Percentiles rank a stretch among this genome's conserved stretches.
These are phyloP conservation scores for Aspergillus sp. DNA, from an alignment of 2,329 filamentous ascomycete species.

Conservation along the genomic window DNA sequence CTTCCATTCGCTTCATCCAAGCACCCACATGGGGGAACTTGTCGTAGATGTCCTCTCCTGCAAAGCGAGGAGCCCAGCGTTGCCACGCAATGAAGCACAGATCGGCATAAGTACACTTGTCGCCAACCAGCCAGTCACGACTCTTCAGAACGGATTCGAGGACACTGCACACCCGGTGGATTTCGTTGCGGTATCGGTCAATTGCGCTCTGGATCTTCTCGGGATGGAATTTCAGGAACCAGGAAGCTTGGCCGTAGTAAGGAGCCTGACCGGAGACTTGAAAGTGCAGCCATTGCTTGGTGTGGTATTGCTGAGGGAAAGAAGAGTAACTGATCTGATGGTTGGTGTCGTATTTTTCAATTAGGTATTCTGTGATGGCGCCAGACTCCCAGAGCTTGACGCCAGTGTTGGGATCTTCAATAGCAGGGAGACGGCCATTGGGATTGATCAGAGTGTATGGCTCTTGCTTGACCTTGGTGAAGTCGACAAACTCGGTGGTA, in stretches of 20 bases:
- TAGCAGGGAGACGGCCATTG: slow-evolving; percentile 31
- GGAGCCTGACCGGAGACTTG: slow-evolving; percentile 46
- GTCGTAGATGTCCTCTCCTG: not conserved
- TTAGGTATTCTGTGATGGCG: slow-evolving; percentile 41
- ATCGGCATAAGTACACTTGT: too few species aligned
- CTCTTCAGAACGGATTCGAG: slow-evolving; percentile 36
- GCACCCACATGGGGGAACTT: not conserved
- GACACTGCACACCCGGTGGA: slow-evolving; percentile 40
- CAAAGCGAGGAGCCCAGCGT: too few species aligned
- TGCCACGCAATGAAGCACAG: too few species aligned
- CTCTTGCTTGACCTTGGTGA: slow-evolving; percentile 25
- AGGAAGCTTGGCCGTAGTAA: slow-evolving; percentile 46
- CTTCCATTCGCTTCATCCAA: not conserved
- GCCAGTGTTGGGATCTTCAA: slow-evolving; percentile 32
- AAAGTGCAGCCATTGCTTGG: slow-evolving; percentile 44
- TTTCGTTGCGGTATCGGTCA: slow-evolving; percentile 43
- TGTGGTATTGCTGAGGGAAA: slow-evolving; percentile 31
- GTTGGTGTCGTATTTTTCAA: slow-evolving; percentile 43
- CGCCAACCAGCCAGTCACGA: not conserved
- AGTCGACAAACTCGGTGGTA: slow-evolving; percentile 14
- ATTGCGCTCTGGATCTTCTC: slow-evolving; percentile 41
- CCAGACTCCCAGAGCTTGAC: slow-evolving; percentile 42
- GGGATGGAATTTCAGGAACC: slow-evolving; percentile 39
- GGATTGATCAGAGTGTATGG: slow-evolving; percentile 25
- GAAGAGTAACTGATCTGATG: slow-evolving; percentile 31